Evolutionary conservation across 2,329 filamentous ascomycete species (phyloP).

Genomic region (Fusarium foetens): DNA sequence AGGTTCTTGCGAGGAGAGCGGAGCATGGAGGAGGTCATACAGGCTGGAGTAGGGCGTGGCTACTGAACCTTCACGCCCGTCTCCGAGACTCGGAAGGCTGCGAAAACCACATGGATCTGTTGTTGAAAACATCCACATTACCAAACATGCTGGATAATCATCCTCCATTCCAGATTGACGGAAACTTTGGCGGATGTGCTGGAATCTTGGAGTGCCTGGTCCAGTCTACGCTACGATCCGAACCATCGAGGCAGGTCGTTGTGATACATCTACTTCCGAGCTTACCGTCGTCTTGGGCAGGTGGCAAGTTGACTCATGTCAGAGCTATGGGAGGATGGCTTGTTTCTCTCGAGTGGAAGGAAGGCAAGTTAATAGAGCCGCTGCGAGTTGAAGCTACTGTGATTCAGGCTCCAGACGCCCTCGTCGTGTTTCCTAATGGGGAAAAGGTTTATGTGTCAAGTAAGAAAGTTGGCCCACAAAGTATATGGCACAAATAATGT

Average conservation of each 20-base stretch:
- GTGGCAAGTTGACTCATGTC: background rate
- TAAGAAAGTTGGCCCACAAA: background rate
- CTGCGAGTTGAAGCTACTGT: conserved; percentile 11
- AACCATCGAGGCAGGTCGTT: background rate
- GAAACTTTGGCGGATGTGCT: conserved; percentile 44
- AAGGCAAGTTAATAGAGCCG: background rate
- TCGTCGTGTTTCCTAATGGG: conserved; percentile 3
- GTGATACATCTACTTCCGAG: conserved; percentile 34
- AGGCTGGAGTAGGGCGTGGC: conserved; percentile 63
- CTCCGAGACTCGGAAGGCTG: conserved; percentile 42
- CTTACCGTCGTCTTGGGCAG: conserved; percentile 23
- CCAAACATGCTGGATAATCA: conserved; percentile 38
- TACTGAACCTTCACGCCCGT: conserved; percentile 60
- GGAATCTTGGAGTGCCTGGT: conserved; percentile 39
- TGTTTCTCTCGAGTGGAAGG: conserved; percentile 26
- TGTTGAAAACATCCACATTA: conserved; percentile 27
- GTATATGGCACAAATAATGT: background rate
- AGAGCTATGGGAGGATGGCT: conserved; percentile 27
- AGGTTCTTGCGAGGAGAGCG: conserved; percentile 44
- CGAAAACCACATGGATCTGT: conserved; percentile 25
- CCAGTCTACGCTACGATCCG: conserved; percentile 18
- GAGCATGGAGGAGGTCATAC: conserved; percentile 57
- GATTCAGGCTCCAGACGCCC: background rate
- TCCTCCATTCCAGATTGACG: conserved; percentile 47
- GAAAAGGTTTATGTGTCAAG: background rate